Conservation (phyloP, 2,329 filamentous ascomycete genomes). For the Aureobasidium sp. region DNA sequence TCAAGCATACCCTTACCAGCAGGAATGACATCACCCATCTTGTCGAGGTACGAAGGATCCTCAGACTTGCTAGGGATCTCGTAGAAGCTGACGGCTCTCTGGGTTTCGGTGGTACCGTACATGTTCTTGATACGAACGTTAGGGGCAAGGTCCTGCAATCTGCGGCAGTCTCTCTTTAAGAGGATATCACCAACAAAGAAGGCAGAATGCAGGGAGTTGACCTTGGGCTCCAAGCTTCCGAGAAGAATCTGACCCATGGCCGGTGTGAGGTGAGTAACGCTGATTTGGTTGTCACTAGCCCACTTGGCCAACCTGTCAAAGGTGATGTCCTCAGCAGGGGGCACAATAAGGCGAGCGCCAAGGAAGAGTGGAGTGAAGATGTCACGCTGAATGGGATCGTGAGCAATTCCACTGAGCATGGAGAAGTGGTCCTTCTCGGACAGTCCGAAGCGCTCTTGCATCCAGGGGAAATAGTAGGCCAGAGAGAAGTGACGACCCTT, state of each 20-base stretch:
- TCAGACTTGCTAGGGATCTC: slow-evolving; percentile 62
- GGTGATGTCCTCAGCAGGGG: slow-evolving; percentile 73
- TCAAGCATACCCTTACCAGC: slow-evolving; percentile 81
- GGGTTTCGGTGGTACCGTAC: slow-evolving; percentile 84
- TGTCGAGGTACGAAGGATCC: slow-evolving; percentile 57
- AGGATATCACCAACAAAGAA: slow-evolving; percentile 92
- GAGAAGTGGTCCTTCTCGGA: slow-evolving; percentile 69
- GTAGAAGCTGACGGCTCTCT: slow-evolving; percentile 74
- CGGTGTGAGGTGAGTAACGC: slow-evolving; percentile 82
- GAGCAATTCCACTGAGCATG: slow-evolving; percentile 76
- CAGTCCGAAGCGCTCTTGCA: slow-evolving; percentile 74
- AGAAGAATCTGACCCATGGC: slow-evolving; percentile 94
- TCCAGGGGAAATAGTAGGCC: slow-evolving; percentile 86
- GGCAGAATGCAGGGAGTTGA: slow-evolving; percentile 57
- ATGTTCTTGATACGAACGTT: slow-evolving; percentile 75
- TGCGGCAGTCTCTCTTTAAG: slow-evolving; percentile 73
- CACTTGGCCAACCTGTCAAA: slow-evolving; percentile 83
- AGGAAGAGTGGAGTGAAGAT: slow-evolving; percentile 89
- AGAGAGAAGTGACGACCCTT: slow-evolving; percentile 79
- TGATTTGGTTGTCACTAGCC: slow-evolving; percentile 69
- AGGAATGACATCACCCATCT: slow-evolving; percentile 68
- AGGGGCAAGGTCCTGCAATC: slow-evolving; percentile 66
- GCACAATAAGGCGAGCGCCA: slow-evolving; percentile 71
- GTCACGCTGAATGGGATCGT: slow-evolving; percentile 59
- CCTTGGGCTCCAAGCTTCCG: slow-evolving; percentile 67